Evolutionary conservation across 1,284 basidiomycete genomes (phyloP).

Genomic region (Rhodotorula glutinis): DNA sequence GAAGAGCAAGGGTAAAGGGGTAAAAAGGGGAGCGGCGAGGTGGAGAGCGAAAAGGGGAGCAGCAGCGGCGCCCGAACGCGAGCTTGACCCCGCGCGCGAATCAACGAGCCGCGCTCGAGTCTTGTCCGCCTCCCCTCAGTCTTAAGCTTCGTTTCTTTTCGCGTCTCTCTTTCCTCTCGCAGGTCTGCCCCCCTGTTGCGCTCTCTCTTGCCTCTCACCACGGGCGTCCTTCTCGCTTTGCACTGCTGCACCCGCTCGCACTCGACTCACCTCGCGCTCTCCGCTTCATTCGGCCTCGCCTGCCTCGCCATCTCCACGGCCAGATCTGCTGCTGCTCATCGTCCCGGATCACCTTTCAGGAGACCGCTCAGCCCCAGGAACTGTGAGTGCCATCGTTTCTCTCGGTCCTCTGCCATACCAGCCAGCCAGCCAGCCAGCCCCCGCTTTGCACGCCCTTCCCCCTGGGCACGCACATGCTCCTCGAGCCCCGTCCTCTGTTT

Average conservation of each 20-base stretch:
- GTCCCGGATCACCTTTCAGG: too few relatives aligned
- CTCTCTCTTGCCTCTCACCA: too few relatives aligned
- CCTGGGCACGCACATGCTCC: not conserved
- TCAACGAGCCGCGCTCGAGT: not conserved
- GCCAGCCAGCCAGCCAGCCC: too few relatives aligned
- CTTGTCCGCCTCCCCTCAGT: not conserved
- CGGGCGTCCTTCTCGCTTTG: too few relatives aligned
- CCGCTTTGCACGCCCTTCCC: not conserved
- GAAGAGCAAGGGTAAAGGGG: constrained; percentile 20
- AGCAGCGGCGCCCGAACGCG: not conserved
- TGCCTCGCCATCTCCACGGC: too few relatives aligned
- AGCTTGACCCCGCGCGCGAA: not conserved
- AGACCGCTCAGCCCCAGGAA: too few relatives aligned
- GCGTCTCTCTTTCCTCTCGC: not conserved
- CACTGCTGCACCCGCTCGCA: too few relatives aligned
- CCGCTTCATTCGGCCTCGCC: too few relatives aligned
- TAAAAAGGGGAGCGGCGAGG: constrained; percentile 16
- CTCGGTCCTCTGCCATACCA: not conserved
- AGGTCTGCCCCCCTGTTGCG: not conserved
- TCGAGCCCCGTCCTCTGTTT: not conserved
- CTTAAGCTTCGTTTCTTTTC: not conserved
- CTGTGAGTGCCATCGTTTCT: not conserved
- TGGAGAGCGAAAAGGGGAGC: not conserved
- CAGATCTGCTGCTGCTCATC: too few relatives aligned
- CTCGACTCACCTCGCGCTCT: too few relatives aligned